Evolutionary conservation across 495 filamentous ascomycete genomes (phyloP).

Genomic region (Amorphotheca resinae): DNA sequence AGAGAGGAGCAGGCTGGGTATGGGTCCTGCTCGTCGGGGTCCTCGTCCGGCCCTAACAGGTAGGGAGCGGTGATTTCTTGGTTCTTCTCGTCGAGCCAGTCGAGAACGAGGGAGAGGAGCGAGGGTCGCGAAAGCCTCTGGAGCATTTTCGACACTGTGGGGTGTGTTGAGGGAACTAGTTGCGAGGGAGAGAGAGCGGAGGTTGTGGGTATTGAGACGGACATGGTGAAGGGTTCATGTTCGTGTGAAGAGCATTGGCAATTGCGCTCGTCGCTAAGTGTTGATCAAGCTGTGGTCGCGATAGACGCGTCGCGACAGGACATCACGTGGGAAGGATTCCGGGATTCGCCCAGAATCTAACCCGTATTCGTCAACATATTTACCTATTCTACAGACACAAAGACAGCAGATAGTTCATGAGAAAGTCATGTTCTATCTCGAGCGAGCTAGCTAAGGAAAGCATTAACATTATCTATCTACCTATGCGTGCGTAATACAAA

Average conservation of each 20-base stretch:
- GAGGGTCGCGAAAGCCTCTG: conserved; percentile 56
- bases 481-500: too few species aligned
- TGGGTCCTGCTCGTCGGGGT: conserved; percentile 37
- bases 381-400: too few species aligned
- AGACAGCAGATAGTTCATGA: too few species aligned
- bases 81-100: conserved; percentile 60
- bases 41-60: conserved; percentile 29
- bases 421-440: too few species aligned
- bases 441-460: too few species aligned
- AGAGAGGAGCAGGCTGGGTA: conserved; percentile 50
- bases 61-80: conserved; percentile 39
- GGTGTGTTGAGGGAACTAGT: conserved; percentile 50
- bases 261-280: too few species aligned
- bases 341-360: too few species aligned
- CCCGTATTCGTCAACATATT: too few species aligned
- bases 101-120: conserved; percentile 52
- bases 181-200: conserved; percentile 32
- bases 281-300: too few species aligned
- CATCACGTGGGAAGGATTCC: too few species aligned
- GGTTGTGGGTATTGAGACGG: conserved; percentile 20
- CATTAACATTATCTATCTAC: too few species aligned
- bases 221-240: conserved; percentile 3
- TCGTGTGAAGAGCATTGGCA: not conserved
- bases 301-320: too few species aligned
- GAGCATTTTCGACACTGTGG: conserved; percentile 51